Conservation (phyloP, 2,329 filamentous ascomycete genomes). For the Celoporthe dispersa region DNA sequence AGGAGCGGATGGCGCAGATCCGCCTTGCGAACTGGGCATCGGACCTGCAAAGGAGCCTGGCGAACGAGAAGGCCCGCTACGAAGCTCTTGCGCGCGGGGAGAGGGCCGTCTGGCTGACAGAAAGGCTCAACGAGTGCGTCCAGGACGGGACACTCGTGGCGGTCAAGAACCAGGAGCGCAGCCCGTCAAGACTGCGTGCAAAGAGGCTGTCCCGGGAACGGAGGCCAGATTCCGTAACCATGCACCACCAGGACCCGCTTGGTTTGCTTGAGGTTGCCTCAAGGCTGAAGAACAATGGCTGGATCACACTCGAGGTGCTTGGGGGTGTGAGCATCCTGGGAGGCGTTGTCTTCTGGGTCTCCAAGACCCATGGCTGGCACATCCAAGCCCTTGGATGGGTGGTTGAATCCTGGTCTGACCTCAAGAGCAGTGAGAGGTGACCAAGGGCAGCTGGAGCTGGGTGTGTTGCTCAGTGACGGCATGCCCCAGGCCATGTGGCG, state of each 20-base stretch:
- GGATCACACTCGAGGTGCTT: constrained; percentile 72
- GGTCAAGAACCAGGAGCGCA: constrained; percentile 35
- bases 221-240: constrained; percentile 24
- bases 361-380: constrained; percentile 36
- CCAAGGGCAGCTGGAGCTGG: neutral
- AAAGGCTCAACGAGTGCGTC: constrained; percentile 68
- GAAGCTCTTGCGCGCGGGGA: constrained; percentile 66
- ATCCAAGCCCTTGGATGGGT: constrained; percentile 36
- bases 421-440: constrained; percentile 36
- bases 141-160: constrained; percentile 66
- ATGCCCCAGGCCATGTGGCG: neutral
- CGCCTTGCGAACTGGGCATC: constrained; percentile 81
- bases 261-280: constrained; percentile 74
- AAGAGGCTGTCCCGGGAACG: constrained; percentile 12
- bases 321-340: constrained; percentile 76
- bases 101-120: constrained; percentile 70
- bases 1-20: constrained; percentile 50
- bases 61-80: constrained; percentile 73
- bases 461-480: neutral
- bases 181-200: constrained; percentile 18
- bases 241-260: constrained; percentile 71
- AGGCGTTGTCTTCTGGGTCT: constrained; percentile 69
- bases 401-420: constrained; percentile 36
- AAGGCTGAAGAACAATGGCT: constrained; percentile 66
- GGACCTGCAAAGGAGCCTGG: constrained; percentile 76